A percentile compares a stretch with the other conserved stretches of the same genome.
phyloP scores from a whole-genome alignment of 2,329 filamentous ascomycete species.

The Talaromyces rugulosus region DNA sequence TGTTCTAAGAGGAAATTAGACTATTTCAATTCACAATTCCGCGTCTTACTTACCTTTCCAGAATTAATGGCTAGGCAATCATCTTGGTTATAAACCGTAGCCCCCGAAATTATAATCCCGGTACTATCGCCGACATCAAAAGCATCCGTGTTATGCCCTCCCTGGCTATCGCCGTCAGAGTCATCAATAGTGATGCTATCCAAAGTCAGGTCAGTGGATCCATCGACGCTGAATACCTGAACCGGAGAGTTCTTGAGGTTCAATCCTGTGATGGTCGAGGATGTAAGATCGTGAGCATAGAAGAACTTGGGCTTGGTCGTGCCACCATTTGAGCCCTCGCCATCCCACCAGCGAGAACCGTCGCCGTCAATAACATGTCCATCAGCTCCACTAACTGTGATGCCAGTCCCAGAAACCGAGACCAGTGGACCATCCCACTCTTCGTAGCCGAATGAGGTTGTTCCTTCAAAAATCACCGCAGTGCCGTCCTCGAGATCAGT shows the following conservation, averaged over 20 bases:
- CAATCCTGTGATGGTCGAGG: conserved; percentile 27
- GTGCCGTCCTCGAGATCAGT: conserved; percentile 14
- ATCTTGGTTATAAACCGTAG: conserved; percentile 57
- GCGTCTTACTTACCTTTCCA: conserved; percentile 26
- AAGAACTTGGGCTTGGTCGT: conserved; percentile 64
- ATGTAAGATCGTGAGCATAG: conserved; percentile 35
- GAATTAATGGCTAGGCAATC: conserved; percentile 59
- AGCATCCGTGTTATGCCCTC: conserved; percentile 55
- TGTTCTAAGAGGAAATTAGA: conserved; percentile 27
- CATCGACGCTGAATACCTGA: conserved; percentile 32
- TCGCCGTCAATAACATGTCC: conserved; percentile 55
- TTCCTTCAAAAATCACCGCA: conserved; percentile 58
- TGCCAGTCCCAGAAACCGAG: conserved; percentile 54
- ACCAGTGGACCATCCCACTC: conserved; percentile 64
- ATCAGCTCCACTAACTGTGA: conserved; percentile 51
- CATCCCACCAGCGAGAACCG: conserved; percentile 59
- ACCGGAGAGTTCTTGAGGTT: conserved; percentile 32
- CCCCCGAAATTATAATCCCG: conserved; percentile 49
- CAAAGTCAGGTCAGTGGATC: conserved; percentile 49
- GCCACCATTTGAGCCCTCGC: conserved; percentile 56
- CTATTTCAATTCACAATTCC: background rate
- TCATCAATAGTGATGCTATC: conserved; percentile 55
- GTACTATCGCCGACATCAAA: conserved; percentile 53
- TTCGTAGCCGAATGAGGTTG: conserved; percentile 63
- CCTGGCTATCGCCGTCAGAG: conserved; percentile 47